These are phyloP conservation scores for Chaetomium tenue DNA, from an alignment of 495 filamentous ascomycete genomes.

Conservation along the genomic window DNA sequence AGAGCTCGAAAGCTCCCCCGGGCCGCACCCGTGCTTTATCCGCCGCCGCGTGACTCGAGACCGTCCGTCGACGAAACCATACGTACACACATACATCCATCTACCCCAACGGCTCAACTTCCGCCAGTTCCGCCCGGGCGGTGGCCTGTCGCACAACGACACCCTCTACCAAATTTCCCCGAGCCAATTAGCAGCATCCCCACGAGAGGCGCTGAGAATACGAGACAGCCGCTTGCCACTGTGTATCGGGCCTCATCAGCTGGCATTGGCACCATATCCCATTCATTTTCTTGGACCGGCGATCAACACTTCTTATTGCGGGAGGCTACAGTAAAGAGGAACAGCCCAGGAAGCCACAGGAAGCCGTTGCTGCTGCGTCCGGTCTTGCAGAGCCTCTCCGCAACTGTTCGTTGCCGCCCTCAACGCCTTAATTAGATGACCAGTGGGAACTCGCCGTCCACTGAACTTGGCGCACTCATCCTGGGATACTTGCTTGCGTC, in stretches of 20 bases:
- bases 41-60: slow-evolving; percentile 46
- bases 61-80: slow-evolving; percentile 25
- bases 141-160: slow-evolving; percentile 45
- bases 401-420: slow-evolving; percentile 26
- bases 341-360: slow-evolving; percentile 9
- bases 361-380: slow-evolving; percentile 27
- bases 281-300: slow-evolving; percentile 18
- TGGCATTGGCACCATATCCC: slow-evolving; percentile 22
- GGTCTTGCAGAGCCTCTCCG: slow-evolving; percentile 23
- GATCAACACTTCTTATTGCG: slow-evolving; percentile 36
- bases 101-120: slow-evolving; percentile 36
- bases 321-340: slow-evolving; percentile 32
- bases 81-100: slow-evolving; percentile 15
- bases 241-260: slow-evolving; percentile 40
- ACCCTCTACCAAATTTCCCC: slow-evolving; percentile 44
- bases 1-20: slow-evolving; percentile 25
- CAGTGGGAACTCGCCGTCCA: slow-evolving; percentile 27
- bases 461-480: slow-evolving; percentile 12
- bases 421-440: slow-evolving; percentile 31
- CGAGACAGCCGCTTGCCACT: slow-evolving; percentile 36
- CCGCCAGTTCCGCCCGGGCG: slow-evolving; percentile 37
- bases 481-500: slow-evolving; percentile 18
- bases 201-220: slow-evolving; percentile 32
- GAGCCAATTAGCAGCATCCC: slow-evolving; percentile 43
- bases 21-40: slow-evolving; percentile 42